Conservation (phyloP, 2,329 filamentous ascomycete species). For the Trichophyton mentagrophytes region DNA sequence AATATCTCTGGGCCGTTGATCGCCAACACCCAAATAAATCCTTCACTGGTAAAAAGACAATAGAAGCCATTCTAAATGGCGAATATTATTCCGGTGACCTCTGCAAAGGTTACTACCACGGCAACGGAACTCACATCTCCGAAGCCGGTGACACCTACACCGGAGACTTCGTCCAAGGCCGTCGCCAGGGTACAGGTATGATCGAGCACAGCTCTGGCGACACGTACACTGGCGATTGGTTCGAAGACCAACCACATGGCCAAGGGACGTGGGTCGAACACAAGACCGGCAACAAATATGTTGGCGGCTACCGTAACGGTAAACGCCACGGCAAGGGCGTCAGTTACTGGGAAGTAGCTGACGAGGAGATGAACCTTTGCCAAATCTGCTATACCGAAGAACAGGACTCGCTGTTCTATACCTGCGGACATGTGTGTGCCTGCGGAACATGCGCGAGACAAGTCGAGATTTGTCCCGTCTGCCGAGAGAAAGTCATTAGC, state of each 20-base stretch:
- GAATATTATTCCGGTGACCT: constrained; percentile 46
- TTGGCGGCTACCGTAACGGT: constrained; percentile 48
- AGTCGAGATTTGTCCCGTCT: constrained; percentile 49
- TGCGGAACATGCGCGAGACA: constrained; percentile 47
- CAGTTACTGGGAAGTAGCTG: constrained; percentile 49
- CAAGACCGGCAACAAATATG: constrained; percentile 47
- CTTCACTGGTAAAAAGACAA: constrained; percentile 37
- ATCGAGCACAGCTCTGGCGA: constrained; percentile 46
- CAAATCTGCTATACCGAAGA: constrained; percentile 51
- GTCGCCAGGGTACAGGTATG: constrained; percentile 43
- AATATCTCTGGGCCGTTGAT: constrained; percentile 34
- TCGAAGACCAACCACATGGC: constrained; percentile 39
- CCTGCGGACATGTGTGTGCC: constrained; percentile 51
- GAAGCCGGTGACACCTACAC: constrained; percentile 44
- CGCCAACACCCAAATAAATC: constrained; percentile 35
- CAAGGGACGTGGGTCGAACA: constrained; percentile 45
- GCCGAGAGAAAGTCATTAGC: constrained; percentile 43
- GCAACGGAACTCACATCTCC: constrained; percentile 41
- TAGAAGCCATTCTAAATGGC: constrained; percentile 41
- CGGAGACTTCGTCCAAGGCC: constrained; percentile 41
- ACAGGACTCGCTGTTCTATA: constrained; percentile 48
- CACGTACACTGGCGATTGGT: constrained; percentile 36
- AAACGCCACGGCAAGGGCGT: constrained; percentile 50
- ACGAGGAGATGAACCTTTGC: constrained; percentile 47
- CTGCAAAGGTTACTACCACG: constrained; percentile 40